Base-by-base conservation (phyloP, 2,329 filamentous ascomycete species). In the Drechslerella dactyloides region DNA sequence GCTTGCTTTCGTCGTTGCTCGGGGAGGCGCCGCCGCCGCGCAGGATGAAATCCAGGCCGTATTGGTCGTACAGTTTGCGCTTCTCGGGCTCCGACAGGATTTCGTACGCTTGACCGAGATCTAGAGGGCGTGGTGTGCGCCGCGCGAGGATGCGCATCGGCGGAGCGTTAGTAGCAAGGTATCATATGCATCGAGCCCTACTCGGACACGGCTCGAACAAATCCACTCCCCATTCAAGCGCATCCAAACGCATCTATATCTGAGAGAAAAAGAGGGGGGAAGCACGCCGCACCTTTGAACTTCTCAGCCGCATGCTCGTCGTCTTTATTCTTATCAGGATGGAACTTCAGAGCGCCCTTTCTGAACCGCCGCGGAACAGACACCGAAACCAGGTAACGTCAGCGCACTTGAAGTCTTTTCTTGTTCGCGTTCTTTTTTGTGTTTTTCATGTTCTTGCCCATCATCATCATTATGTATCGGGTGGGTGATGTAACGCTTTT, bases 241-340 rank as follows among this genome's bases (percentile, higher is more conserved):
- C 40, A 44, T 15, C 24, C 33, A 58, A 59, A 42, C 30, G 8
- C 17, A 56, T 35, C 51, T 10, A 60, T 42, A n/a, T 27, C 33
- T 30, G 21, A 19, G 48, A 24, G 15, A 27, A 24, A 27, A 13
- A 40, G 44, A n/a, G 21, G 51, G 11, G 24, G 27, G 27, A 42
- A 48, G 51, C 27, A 51, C 33, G 46, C 76, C 80, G 74, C 80
- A 84, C 84, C 84, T 82, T 99, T 99, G 85, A 99, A 99, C 81
- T 93, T 97, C 79, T 97, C 94, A 72, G 87, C 84, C 7, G 93
- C 91, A 58, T 87, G 82, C 30, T 92, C 87, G 77, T 93, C 92
- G 81, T 96, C 89, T 81, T 93, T 93, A 84, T 97, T 99, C 85
- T 97, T 99, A 84, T 99, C 94, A 5, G 94, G 94, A 79, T 99